phyloP scores from a whole-genome alignment of 768 basidiomycete species.

The Leccinum disarticulatum region DNA sequence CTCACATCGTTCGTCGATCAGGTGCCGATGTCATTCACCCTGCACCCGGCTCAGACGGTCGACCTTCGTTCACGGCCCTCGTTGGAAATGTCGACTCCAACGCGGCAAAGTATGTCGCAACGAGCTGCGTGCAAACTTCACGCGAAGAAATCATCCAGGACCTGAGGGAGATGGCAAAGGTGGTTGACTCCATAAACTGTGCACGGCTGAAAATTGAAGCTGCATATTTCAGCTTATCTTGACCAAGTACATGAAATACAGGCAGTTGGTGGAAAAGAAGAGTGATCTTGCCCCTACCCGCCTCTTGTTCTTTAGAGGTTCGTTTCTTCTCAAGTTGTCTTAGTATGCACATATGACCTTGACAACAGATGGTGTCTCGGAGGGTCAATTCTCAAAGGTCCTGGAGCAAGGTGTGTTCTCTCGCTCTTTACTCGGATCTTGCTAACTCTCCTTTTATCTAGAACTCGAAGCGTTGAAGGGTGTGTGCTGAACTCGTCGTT shows the following conservation, averaged over 20 bases:
- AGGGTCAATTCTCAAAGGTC: slow-evolving; percentile 48
- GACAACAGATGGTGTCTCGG: slow-evolving; percentile 52
- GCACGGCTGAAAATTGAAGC: slow-evolving; percentile 13
- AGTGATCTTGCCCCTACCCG: slow-evolving; percentile 53
- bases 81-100: slow-evolving; percentile 80
- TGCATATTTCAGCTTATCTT: slow-evolving; percentile 46
- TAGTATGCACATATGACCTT: slow-evolving; percentile 4
- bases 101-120: slow-evolving; percentile 67
- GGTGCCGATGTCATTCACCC: slow-evolving; percentile 86
- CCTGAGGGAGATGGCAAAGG: slow-evolving; percentile 63
- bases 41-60: slow-evolving; percentile 72
- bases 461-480: slow-evolving; percentile 64
- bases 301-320: slow-evolving; percentile 76
- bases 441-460: slow-evolving; percentile 21
- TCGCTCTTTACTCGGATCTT: neutral
- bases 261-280: slow-evolving; percentile 52
- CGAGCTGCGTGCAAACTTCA: slow-evolving; percentile 63
- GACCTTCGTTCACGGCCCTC: slow-evolving; percentile 78
- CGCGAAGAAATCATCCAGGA: slow-evolving; percentile 78
- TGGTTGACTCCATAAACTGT: slow-evolving; percentile 17
- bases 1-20: slow-evolving; percentile 25
- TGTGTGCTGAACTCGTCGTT: slow-evolving; percentile 26
- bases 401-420: slow-evolving; percentile 51
- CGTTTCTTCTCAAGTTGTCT: neutral
- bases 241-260: slow-evolving; percentile 57